Percentiles rank a stretch among this genome's conserved stretches.
Conservation (phyloP, 352 stramenopile genomes). For the Blastocystis sp. region DNA sequence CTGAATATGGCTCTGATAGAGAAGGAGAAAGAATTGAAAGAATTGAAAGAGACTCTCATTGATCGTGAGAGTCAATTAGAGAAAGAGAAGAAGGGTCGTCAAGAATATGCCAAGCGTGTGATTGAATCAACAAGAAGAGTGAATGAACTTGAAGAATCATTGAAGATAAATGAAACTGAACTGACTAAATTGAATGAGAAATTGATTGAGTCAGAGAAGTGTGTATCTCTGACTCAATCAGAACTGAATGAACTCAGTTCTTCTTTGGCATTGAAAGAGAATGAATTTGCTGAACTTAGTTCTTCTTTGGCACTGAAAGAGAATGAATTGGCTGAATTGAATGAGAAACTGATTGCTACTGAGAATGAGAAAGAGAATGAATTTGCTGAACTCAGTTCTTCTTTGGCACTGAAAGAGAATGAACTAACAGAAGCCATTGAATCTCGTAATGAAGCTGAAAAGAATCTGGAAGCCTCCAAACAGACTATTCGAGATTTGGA, state of each 20-base stretch:
- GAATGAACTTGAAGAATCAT: background rate
- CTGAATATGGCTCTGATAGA: background rate
- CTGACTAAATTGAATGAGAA: background rate
- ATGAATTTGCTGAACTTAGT: background rate
- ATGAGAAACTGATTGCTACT: background rate
- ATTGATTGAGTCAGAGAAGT: background rate
- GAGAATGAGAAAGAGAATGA: background rate
- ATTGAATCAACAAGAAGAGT: background rate
- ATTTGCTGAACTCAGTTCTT: background rate
- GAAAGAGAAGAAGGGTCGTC: background rate
- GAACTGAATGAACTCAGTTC: too few species aligned
- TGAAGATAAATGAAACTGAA: background rate
- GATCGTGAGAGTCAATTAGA: background rate
- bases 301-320: background rate
- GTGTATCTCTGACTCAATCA: too few species aligned
- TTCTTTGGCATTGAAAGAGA: background rate
- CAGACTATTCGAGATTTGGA: background rate
- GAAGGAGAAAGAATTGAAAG: slow-evolving; percentile 13
- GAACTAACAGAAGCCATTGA: background rate
- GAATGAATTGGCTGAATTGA: background rate
- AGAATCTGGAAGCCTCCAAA: background rate
- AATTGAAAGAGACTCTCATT: background rate
- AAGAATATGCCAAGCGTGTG: background rate
- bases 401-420: slow-evolving; percentile 4
- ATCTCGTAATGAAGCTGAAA: background rate